These are phyloP conservation scores for Botrytis deweyae DNA, from an alignment of 2,329 filamentous ascomycete species.

Conservation along the genomic window DNA sequence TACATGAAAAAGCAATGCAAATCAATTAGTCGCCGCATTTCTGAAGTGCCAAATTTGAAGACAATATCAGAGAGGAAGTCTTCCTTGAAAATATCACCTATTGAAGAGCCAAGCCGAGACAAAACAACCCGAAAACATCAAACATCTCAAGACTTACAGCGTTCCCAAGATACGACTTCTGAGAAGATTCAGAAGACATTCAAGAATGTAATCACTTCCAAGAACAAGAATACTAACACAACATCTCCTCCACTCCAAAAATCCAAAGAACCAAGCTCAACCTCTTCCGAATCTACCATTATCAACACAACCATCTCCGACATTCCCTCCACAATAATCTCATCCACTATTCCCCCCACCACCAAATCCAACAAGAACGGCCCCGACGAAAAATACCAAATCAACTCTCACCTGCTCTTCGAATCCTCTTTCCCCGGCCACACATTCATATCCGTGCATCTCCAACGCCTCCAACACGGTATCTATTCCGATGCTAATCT, in stretches of 20 bases:
- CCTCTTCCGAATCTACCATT: not conserved
- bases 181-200: not conserved
- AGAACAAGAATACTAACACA: not conserved
- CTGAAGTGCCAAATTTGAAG: not conserved
- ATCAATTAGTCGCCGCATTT: not conserved
- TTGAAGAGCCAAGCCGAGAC: not conserved
- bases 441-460: slow-evolving; percentile 50
- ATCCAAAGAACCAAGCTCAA: not conserved
- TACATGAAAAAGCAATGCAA: not conserved
- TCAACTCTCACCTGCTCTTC: slow-evolving; percentile 47
- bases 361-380: slow-evolving; percentile 27
- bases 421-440: slow-evolving; percentile 49
- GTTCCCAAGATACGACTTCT: not conserved
- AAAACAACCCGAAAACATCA: not conserved
- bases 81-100: not conserved
- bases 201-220: not conserved
- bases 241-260: not conserved
- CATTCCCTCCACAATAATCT: not conserved
- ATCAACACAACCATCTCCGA: slow-evolving; percentile 1
- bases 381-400: slow-evolving; percentile 29
- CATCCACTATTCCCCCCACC: not conserved
- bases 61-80: not conserved
- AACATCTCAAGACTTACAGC: not conserved
- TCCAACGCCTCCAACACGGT: slow-evolving; percentile 51
- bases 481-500: slow-evolving; percentile 46